Base-by-base conservation (phyloP, 176 grass and related monocot species). In the Triticum monococcum region DNA sequence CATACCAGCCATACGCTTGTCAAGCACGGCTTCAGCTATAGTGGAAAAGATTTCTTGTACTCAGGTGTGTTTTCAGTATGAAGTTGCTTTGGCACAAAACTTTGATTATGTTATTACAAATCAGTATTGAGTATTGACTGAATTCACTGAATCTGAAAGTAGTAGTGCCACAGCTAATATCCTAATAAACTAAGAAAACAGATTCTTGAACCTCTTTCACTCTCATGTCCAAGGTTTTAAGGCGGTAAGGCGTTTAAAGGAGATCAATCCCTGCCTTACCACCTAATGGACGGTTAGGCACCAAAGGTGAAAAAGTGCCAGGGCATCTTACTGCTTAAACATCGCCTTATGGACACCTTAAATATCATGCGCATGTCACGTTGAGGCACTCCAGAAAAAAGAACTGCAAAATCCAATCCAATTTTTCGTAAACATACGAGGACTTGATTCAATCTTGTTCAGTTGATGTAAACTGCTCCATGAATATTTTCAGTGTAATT, bases 1-100 rank as follows among this genome's bases (percentile, higher is more conserved):
- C 81, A 77, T 88, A 89, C 62, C 88, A 98, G 96, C 72, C 20
- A 77, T 52, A 92, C 93, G 25, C 93, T 98, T 68, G 83, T 98
- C 54, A 89, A 91, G 82, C 94, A 94, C 12, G 93, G 96, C 32
- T 98, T 98, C 91, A 98, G 93, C 86, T 98, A 96, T 80, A 92
- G 86, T 26, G 96, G 96, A 78, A 98, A 98, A 84, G 92, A 98
- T 89, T 95, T 98, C 68, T 83, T 98, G 45, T 95, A 98, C 79
- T 98, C 93, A 72, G 96, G 96, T 98, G 79, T n/a, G 30, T 72
- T 81, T 12, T 66, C 48, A 81, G 3, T 81, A 16, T 79, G 31
- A 75, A 64, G 73, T 69, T 46, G 64, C 68, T 78, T 80, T 68
- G 67, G 14, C 10, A n/a, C n/a, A 64, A 78, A 40, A 9, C 26